These are phyloP conservation scores for Erigeron canadensis DNA, from an alignment of 129 eudicot species.

Conservation along the genomic window DNA sequence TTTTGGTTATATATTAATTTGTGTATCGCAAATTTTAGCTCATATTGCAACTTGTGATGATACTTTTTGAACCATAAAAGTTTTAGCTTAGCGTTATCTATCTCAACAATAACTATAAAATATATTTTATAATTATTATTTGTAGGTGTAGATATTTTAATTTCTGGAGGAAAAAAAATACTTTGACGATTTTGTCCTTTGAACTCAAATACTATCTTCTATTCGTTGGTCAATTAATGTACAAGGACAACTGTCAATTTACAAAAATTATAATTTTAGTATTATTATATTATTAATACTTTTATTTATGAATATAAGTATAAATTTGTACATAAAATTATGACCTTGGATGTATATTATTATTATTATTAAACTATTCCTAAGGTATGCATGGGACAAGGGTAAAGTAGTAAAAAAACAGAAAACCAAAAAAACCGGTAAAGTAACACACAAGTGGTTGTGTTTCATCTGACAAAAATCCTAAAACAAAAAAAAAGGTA, in stretches of 20 bases:
- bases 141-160: too few species aligned
- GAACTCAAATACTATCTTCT: neutral
- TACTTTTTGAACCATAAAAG: too few species aligned
- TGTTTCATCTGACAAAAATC: constrained; percentile 25
- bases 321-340: neutral
- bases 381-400: constrained; percentile 19
- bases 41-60: too few species aligned
- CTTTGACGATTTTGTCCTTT: too few species aligned
- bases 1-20: too few species aligned
- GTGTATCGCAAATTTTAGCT: too few species aligned
- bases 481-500: constrained; percentile 28
- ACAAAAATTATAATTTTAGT: neutral
- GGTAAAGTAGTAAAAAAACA: constrained; percentile 31
- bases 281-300: neutral
- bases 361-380: neutral
- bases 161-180: too few species aligned
- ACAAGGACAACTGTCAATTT: neutral
- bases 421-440: constrained; percentile 35
- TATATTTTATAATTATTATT: too few species aligned
- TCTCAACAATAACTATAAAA: too few species aligned
- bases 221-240: neutral
- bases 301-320: neutral
- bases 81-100: too few species aligned
- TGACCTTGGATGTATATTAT: neutral
- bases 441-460: neutral